Conservation (phyloP, 2,329 filamentous ascomycete genomes). For the Aspergillus sp. region DNA sequence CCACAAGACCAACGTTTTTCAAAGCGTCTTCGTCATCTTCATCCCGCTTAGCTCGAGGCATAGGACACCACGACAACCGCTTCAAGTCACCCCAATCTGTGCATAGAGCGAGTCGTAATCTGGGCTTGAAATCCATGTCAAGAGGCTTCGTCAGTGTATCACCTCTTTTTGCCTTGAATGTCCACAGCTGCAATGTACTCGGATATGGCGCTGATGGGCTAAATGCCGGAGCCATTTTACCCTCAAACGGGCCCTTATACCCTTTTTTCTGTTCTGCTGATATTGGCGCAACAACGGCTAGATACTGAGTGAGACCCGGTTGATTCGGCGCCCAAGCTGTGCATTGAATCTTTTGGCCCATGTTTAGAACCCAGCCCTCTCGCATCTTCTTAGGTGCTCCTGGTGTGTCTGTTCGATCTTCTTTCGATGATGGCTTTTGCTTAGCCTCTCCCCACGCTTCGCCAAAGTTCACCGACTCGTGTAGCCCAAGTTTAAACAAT, state of each 20-base stretch:
- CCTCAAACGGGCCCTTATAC: conserved; percentile 23
- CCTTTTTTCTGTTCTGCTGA: conserved; percentile 30
- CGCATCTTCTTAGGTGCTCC: conserved; percentile 21
- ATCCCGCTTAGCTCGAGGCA: conserved; percentile 28
- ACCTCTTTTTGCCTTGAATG: conserved; percentile 40
- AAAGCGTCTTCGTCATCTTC: conserved; percentile 23
- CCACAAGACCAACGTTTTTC: conserved; percentile 48
- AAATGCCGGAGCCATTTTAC: conserved; percentile 45
- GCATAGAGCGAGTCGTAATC: conserved; percentile 49
- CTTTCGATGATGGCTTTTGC: conserved; percentile 3
- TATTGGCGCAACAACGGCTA: conserved; percentile 46
- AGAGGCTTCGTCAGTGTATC: conserved; percentile 32
- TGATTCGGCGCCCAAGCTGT: conserved; percentile 44
- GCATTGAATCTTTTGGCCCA: conserved; percentile 51
- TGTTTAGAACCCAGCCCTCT: conserved; percentile 52
- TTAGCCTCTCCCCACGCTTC: conserved; percentile 34
- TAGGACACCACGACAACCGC: conserved; percentile 54
- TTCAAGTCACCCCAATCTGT: conserved; percentile 54
- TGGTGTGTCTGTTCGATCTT: conserved; percentile 1
- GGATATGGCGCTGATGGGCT: conserved; percentile 44
- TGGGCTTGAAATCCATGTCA: conserved; percentile 40
- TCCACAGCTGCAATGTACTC: conserved; percentile 56
- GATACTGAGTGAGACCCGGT: conserved; percentile 48
- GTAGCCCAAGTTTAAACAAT: conserved; percentile 37
- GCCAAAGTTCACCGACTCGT: conserved; percentile 41